These are phyloP conservation scores for Escallonia rubra DNA, from an alignment of 129 eudicot species.

Conservation along the genomic window DNA sequence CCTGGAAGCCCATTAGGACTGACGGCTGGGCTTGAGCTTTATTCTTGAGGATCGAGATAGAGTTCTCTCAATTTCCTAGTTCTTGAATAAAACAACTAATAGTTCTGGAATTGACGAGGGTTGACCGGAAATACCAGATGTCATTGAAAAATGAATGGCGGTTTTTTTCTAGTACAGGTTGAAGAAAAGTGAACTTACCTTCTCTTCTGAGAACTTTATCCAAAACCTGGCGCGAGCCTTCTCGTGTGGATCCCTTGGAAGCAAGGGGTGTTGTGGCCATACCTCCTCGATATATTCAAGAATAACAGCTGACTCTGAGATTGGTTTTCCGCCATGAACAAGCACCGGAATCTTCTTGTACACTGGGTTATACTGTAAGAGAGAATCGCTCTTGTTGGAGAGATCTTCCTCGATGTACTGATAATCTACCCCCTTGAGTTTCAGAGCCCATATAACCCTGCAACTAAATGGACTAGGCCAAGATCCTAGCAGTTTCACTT, in stretches of 20 bases:
- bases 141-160: background rate
- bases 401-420: slow-evolving; percentile 28
- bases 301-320: slow-evolving; percentile 36
- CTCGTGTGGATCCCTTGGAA: slow-evolving; percentile 9
- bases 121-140: no score
- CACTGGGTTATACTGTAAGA: slow-evolving; percentile 35
- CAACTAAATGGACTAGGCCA: slow-evolving; percentile 26
- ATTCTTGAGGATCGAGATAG: no score
- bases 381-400: slow-evolving; percentile 20
- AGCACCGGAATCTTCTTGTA: slow-evolving; percentile 36
- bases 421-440: slow-evolving; percentile 26
- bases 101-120: no score
- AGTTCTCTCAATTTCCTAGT: no score
- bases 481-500: slow-evolving; percentile 23
- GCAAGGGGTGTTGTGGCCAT: slow-evolving; percentile 21
- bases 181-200: slow-evolving; percentile 12
- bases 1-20: no score
- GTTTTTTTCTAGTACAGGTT: background rate
- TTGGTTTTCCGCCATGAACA: slow-evolving; percentile 34
- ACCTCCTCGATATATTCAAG: slow-evolving; percentile 42
- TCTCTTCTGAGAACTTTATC: slow-evolving; percentile 13
- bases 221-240: slow-evolving; percentile 18
- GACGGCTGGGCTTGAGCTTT: no score
- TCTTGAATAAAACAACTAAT: no score
- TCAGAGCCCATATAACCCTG: slow-evolving; percentile 29